Conservation (phyloP, 805 yeast species). For the Hanseniaspora hatyaiensis region DNA sequence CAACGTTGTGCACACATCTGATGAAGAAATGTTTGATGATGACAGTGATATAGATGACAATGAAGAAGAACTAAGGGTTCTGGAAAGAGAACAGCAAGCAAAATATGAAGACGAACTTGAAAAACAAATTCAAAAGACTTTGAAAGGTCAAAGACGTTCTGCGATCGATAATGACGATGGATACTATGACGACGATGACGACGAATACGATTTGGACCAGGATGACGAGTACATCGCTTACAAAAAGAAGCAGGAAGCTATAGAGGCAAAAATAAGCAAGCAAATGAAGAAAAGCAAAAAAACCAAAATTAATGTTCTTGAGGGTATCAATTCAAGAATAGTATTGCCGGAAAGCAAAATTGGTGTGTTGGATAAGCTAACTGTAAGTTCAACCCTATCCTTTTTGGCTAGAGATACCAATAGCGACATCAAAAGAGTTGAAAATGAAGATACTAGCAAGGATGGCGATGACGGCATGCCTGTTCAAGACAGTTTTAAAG, state of each 20-base stretch:
- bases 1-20: constrained; percentile 9
- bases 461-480: background rate
- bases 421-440: background rate
- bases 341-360: constrained; percentile 9
- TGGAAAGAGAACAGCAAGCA: constrained; percentile 21
- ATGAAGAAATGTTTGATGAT: constrained; percentile 17
- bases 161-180: constrained; percentile 19
- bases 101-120: constrained; percentile 2
- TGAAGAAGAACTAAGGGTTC: constrained; percentile 22
- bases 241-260: constrained; percentile 3
- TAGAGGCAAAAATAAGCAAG: constrained; percentile 1
- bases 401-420: constrained; percentile 5
- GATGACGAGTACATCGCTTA: constrained; percentile 16
- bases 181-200: constrained; percentile 17
- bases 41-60: constrained; percentile 22
- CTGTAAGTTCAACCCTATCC: constrained; percentile 6
- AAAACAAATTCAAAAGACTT: constrained; percentile 17
- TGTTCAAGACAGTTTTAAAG: too few species aligned
- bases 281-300: constrained; percentile 9
- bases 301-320: constrained; percentile 7
- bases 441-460: too few species aligned
- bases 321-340: constrained; percentile 1
- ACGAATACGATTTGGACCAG: constrained; percentile 15
- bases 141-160: constrained; percentile 17
- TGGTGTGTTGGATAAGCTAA: constrained; percentile 6